Conservation (phyloP, 2,329 filamentous ascomycete genomes). For the Ilyonectria destructans region DNA sequence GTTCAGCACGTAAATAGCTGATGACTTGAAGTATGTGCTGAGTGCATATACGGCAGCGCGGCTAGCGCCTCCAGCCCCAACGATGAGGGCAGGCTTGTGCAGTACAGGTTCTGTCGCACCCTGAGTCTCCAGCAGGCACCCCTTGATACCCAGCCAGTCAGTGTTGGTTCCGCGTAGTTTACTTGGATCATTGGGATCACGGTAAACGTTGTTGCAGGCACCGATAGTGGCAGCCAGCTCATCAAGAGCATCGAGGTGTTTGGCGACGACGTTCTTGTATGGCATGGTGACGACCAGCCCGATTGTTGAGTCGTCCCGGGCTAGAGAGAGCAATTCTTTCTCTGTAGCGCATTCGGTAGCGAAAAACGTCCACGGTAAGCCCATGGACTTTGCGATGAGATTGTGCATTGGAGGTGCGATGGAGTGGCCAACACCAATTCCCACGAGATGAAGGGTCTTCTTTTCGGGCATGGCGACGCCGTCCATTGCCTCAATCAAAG, state of each 20-base stretch:
- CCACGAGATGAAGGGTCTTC: constrained; percentile 54
- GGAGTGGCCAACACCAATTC: constrained; percentile 58
- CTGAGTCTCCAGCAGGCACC: constrained; percentile 48
- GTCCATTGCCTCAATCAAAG: not conserved
- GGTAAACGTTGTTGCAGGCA: constrained; percentile 58
- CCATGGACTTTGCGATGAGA: constrained; percentile 54
- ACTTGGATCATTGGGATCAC: constrained; percentile 39
- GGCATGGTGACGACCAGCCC: constrained; percentile 56
- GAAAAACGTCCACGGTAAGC: constrained; percentile 52
- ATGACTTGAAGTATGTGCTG: constrained; percentile 47
- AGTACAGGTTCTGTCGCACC: constrained; percentile 14
- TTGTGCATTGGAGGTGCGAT: constrained; percentile 60
- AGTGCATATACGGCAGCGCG: constrained; percentile 59
- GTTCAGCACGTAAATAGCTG: constrained; percentile 56
- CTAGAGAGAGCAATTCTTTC: constrained; percentile 51
- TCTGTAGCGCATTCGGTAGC: constrained; percentile 52
- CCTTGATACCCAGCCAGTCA: constrained; percentile 60
- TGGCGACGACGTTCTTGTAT: constrained; percentile 57
- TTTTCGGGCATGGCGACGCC: constrained; percentile 16
- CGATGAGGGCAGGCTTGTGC: constrained; percentile 52
- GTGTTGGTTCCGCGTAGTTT: constrained; percentile 59
- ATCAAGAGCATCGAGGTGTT: constrained; percentile 57
- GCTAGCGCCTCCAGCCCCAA: constrained; percentile 61
- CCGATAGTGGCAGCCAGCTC: constrained; percentile 54
- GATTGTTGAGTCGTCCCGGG: constrained; percentile 49